phyloP scores from a whole-genome alignment of 331 rosid species.

The Arachis monticola region DNA sequence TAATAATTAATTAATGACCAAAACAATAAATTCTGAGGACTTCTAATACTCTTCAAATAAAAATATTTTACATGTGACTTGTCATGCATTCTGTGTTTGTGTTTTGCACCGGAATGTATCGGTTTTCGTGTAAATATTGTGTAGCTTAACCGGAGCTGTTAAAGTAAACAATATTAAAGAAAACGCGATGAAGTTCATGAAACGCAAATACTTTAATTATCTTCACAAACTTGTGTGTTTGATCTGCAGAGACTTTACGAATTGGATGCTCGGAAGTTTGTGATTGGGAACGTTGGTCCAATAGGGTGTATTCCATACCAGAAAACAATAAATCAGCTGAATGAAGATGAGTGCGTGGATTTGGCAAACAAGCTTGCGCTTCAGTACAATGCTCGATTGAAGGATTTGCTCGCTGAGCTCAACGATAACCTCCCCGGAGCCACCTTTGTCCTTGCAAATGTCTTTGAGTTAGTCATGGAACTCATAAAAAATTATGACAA shows the following conservation, averaged over 20 bases:
- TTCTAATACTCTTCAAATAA: too few species aligned
- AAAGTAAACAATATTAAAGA: too few species aligned
- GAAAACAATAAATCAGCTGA: conserved; percentile 77
- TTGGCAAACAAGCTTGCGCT: conserved; percentile 85
- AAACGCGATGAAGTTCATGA: too few species aligned
- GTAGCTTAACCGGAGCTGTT: too few species aligned
- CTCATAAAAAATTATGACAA: conserved; percentile 67
- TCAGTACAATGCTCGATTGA: conserved; percentile 74
- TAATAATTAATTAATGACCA: too few species aligned
- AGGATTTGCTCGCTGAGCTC: conserved; percentile 71
- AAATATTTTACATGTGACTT: too few species aligned
- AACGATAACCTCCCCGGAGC: conserved; percentile 78
- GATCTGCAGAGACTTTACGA: conserved; percentile 69
- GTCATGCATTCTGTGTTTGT: too few species aligned
- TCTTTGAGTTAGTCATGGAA: conserved; percentile 71
- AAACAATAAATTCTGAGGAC: too few species aligned
- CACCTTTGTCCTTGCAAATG: conserved; percentile 77
- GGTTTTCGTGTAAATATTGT: too few species aligned
- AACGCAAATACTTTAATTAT: too few species aligned
- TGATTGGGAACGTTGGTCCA: conserved; percentile 87
- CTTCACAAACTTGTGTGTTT: neutral
- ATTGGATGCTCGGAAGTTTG: conserved; percentile 88
- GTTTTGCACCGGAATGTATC: too few species aligned
- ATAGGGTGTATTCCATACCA: conserved; percentile 96
- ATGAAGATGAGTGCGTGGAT: conserved; percentile 76